A percentile compares a stretch with the other conserved stretches of the same genome.
These are phyloP conservation scores for Aspergillaceae sp. DNA, from an alignment of 2,329 filamentous ascomycete genomes.

Conservation along the genomic window DNA sequence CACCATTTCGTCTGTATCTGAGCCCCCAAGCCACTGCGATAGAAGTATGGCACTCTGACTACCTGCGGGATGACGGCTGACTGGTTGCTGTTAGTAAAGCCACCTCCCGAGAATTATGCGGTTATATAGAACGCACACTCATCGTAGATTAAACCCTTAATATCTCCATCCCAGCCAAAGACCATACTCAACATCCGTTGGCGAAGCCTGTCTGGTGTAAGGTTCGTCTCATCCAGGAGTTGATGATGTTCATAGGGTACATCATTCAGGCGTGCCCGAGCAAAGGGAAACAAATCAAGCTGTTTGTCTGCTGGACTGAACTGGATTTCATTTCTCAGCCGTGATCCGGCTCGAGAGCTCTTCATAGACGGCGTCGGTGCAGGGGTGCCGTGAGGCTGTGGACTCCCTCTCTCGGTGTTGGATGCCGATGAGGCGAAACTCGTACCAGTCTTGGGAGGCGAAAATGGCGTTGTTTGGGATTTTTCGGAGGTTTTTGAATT, in stretches of 20 bases:
- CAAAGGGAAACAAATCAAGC: constrained; percentile 78
- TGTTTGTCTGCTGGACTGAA: constrained; percentile 67
- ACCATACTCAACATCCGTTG: constrained; percentile 87
- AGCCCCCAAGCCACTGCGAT: constrained; percentile 85
- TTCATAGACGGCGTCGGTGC: constrained; percentile 42
- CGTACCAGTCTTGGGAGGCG: constrained; percentile 37
- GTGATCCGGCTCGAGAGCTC: constrained; percentile 48
- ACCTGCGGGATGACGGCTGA: constrained; percentile 62
- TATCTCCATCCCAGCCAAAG: constrained; percentile 88
- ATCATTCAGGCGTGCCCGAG: constrained; percentile 69
- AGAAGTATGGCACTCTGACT: constrained; percentile 74
- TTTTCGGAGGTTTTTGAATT: constrained; percentile 53
- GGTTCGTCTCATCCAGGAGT: constrained; percentile 46
- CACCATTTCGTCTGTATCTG: constrained; percentile 70
- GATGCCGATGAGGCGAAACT: constrained; percentile 36
- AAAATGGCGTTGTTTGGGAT: constrained; percentile 30
- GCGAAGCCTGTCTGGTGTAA: constrained; percentile 69
- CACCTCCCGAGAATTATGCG: not conserved
- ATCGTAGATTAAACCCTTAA: constrained; percentile 71
- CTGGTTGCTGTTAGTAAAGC: constrained; percentile 21
- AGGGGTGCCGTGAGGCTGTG: constrained; percentile 29
- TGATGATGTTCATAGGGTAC: constrained; percentile 69
- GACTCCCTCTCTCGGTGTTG: constrained; percentile 24
- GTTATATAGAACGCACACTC: constrained; percentile 48
- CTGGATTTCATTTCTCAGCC: constrained; percentile 70